Base-by-base conservation (phyloP, 2,329 filamentous ascomycete genomes). In the Alternaria tenuissima region DNA sequence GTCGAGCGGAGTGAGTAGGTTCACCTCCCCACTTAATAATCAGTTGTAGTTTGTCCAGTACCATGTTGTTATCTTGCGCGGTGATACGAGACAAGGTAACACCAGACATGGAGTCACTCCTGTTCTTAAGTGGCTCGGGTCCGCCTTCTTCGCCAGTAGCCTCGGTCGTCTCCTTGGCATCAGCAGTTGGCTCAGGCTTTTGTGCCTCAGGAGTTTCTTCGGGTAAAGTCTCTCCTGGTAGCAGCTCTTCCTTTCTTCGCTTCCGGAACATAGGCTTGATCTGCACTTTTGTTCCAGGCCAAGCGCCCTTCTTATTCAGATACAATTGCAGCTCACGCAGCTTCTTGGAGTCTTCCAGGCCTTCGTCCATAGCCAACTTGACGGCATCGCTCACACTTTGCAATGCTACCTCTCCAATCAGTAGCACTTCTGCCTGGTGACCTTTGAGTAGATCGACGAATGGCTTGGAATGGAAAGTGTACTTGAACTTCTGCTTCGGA, bases 1-100 rank as follows among this genome's bases (percentile, higher is more conserved):
- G 98, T 52, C 95, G 88, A 32, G 95, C 96, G 28, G 95, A 97
- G 79, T 99, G 96, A 0, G 95, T 99, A 12, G 96, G 95, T 77
- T 99, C 95, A 41, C 95, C 95, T 67, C 95, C 95, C 96, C 95
- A 99, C 76, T 99, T 99, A 79, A 99, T 95, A 69, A 99, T 96
- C 39, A 99, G 86, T 77, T 99, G 95, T 34, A 99, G 83, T 79
- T 99, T 99, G 77, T 99, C 96, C 2, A 99, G 85, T 1, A 97
- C 91, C 49, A 98, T 85, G 71, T 94, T 93, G 76, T 98, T 93
- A 75, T 98, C 95, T 16, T 89, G 93, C 0, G 95, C 94, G 7
- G 94, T 95, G 62, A 96, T 96, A 62, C 96, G 91, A 22, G 94
- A 98, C 82, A 97, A 90, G 1, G 94, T 97, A 7, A 96, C 88